Percentiles rank a stretch among this genome's conserved stretches.
Conservation (phyloP, 2,329 filamentous ascomycete species). For the Talaromyces albobiverticillius region DNA sequence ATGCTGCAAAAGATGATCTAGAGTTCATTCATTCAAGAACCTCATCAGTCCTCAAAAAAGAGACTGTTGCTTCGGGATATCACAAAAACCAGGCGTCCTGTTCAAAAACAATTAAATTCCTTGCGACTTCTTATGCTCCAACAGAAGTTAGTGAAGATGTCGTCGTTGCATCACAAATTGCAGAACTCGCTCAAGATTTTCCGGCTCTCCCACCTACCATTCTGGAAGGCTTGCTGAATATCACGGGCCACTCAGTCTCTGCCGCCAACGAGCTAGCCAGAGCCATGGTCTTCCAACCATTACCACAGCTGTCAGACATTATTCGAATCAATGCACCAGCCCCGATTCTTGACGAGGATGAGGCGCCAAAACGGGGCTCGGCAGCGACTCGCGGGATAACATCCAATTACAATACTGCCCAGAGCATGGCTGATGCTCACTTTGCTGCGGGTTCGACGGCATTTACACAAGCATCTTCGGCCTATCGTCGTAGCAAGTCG, state of each 20-base stretch:
- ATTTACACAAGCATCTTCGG: constrained; percentile 56
- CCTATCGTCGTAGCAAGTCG: constrained; percentile 62
- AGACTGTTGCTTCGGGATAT: constrained; percentile 56
- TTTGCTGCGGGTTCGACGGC: constrained; percentile 49
- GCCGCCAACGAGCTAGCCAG: constrained; percentile 60
- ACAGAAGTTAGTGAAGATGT: constrained; percentile 35
- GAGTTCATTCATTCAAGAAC: constrained; percentile 58
- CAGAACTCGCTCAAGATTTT: constrained; percentile 56
- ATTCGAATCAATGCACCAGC: constrained; percentile 42
- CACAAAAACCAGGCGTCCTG: constrained; percentile 57
- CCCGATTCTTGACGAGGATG: constrained; percentile 23
- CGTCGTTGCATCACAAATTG: constrained; percentile 47
- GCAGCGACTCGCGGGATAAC: constrained; percentile 11
- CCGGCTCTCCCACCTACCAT: constrained; percentile 48
- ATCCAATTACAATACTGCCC: constrained; percentile 24
- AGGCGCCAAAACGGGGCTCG: constrained; percentile 16
- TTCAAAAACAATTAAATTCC: constrained; percentile 52
- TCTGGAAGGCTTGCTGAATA: constrained; percentile 52
- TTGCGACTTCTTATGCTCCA: constrained; percentile 50
- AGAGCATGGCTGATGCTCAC: constrained; percentile 43
- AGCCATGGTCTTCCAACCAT: constrained; percentile 45
- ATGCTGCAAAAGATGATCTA: constrained; percentile 55
- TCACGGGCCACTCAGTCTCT: constrained; percentile 57
- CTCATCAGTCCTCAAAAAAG: constrained; percentile 44
- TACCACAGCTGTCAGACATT: constrained; percentile 32